phyloP scores from a whole-genome alignment of 2,329 filamentous ascomycete genomes.

The Fusarium hostae region DNA sequence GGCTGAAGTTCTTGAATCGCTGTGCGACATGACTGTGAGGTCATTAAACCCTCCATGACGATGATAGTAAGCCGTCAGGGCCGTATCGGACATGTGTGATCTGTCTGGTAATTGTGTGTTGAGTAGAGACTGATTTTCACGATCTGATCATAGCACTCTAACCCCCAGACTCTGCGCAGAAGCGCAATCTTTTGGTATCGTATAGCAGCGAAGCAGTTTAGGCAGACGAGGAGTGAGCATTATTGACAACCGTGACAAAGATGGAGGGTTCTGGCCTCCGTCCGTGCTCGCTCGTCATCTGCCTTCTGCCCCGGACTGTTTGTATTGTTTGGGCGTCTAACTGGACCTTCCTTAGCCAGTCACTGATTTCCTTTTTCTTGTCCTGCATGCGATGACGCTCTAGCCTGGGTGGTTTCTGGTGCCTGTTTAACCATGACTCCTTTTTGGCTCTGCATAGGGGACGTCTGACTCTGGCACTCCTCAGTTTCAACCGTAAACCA shows the following conservation, averaged over 20 bases:
- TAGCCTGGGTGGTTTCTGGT: conserved; percentile 15
- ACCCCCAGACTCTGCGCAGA: not conserved
- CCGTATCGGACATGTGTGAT: not conserved
- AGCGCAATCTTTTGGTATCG: not conserved
- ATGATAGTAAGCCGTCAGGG: conserved; percentile 15
- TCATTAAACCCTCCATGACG: conserved; percentile 38
- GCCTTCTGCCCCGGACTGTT: conserved; percentile 5
- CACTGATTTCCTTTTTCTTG: conserved; percentile 1
- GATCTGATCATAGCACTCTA: conserved; percentile 7
- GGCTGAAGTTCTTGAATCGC: conserved; percentile 31
- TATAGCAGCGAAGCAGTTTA: conserved; percentile 10
- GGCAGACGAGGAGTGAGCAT: conserved; percentile 22
- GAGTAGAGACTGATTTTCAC: not conserved
- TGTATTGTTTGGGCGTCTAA: conserved; percentile 1
- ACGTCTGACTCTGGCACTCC: not conserved
- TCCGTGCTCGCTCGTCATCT: conserved; percentile 18
- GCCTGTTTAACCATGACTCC: conserved; percentile 35
- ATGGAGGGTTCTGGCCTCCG: conserved; percentile 3
- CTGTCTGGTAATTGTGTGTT: conserved; percentile 7
- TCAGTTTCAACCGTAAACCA: conserved; percentile 6
- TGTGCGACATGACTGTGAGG: conserved; percentile 30
- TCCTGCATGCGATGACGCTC: conserved; percentile 18
- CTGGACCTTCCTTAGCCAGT: conserved; percentile 13
- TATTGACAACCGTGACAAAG: conserved; percentile 2
- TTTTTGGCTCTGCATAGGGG: not conserved